Base-by-base conservation (phyloP, 1,139 yeast genomes). In the Debaryomyces udenii region DNA sequence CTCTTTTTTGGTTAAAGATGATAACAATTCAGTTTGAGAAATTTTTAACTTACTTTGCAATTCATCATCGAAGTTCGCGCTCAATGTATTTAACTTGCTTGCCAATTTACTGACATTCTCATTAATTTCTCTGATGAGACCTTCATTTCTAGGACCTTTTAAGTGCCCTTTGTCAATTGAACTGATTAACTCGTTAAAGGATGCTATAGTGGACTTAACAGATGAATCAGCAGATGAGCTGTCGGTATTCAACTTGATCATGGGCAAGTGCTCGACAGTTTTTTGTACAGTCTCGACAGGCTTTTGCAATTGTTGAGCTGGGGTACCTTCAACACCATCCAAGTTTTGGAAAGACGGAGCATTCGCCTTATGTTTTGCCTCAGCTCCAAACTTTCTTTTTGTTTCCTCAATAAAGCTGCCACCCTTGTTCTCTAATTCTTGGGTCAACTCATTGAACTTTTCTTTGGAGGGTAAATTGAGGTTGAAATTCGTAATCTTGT, bases 1-100 rank as follows among this genome's bases (percentile, higher is more conserved):
- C 53, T 78, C 81, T 46, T 76, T 76, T 50, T 71, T 68, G 46
- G 84, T 78, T 55, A 80, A 84, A 41, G 81, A 73, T 11, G 77
- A 63, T 44, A 76, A 70, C 57, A 83, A 75, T 47, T 80, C 79
- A 23, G 75, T 70, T 50, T 76, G 78, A 32, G 70, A 57, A 26
- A 57, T 60, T 54, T 68, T 67, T 47, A 72, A 59, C 48, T 68
- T 65, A 28, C 52, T 44, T 42, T 64, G 62, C 39, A 73, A 55
- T 49, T 75, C 78, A 18, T 66, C 67, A 31, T 73, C 73, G 40
- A 80, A 66, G 27, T 67, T 64, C 39, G 60, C 56, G 40, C 76
- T 74, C 51, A 65, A 66, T 31, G 61, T 43, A 39, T 62, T 59
- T 46, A 73, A 55, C 48, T 65, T 70, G 15, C 40, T 35, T 7